Evolutionary conservation across 805 yeast genomes (phyloP), one percentile per base, ranked within the genome.

Genomic region (Metschnikowia amazonensis): DNA sequence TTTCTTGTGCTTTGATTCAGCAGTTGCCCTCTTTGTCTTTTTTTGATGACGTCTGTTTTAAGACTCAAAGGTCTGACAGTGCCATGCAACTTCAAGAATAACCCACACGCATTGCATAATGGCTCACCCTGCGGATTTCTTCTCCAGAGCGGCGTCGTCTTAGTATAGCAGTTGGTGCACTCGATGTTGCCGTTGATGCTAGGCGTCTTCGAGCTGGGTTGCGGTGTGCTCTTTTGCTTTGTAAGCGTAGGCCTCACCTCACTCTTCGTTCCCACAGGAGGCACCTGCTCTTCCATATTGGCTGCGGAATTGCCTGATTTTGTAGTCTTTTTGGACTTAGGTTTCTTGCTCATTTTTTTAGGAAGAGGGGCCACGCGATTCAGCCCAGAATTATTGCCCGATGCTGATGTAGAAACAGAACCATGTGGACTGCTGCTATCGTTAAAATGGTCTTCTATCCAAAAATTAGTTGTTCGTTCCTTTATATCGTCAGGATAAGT

Each of bases 81-180:
- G n/a, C 97, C 98, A 59, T 92, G 98, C 20, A 92, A 71, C 64
- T 92, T 92, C 42, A 53, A 48, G n/a, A 53, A 55, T 23, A 55
- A 45, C 5, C 58, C 58, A 43, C 58, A 54, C 17, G 99, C 98
- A 64, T 92, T 92, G 68, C 98, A 92, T 48, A 92, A 70, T 0
- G 97, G 95, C 58, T 87, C 84, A 1, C 97, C 97, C 48, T 86
- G 87, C 0, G 95, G 89, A 57, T 89, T 88, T 41, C 97, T 75
- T 56, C 99, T 74, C 99, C 99, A 92, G 14, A 92, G 65, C 1
- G 99, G 99, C 0, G 99, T 92, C 14, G 95, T 89, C 51, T 77
- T 81, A 0, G 99, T 92, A 58, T 85, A 83, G 65, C 99, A 92
- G 66, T 92, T 92, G 14, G 92, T 82, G 65, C 98, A 92, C 24